These are phyloP conservation scores for Melampsora americana DNA, from an alignment of 1,284 basidiomycete species.

Conservation along the genomic window DNA sequence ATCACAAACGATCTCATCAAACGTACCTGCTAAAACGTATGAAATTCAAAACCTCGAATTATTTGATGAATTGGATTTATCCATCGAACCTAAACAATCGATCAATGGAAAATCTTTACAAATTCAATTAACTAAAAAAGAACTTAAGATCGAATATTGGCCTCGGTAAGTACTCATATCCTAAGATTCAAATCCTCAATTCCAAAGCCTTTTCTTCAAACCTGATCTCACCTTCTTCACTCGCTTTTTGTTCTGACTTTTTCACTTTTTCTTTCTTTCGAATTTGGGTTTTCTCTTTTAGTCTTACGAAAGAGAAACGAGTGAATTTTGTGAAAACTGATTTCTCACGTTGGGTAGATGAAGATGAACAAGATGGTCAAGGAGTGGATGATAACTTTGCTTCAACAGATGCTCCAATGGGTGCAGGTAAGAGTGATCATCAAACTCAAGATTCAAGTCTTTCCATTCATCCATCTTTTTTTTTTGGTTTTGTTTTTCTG, in stretches of 20 bases:
- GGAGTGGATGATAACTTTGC: conserved; percentile 36
- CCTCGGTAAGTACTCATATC: conserved; percentile 42
- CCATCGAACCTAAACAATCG: conserved; percentile 8
- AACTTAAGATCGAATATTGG: conserved; percentile 32
- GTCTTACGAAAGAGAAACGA: conserved; percentile 40
- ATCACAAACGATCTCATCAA: neutral
- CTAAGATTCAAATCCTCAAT: no score
- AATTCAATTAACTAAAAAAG: conserved; percentile 22
- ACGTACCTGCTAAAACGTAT: conserved; percentile 4
- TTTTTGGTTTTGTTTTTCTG: neutral
- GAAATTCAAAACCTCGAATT: conserved; percentile 23
- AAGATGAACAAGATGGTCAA: conserved; percentile 35
- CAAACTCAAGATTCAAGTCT: neutral
- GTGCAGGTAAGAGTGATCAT: conserved; percentile 27
- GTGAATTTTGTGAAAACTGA: conserved; percentile 43
- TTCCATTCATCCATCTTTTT: neutral
- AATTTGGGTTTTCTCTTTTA: neutral
- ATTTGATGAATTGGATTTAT: conserved; percentile 29
- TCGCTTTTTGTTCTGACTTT: neutral
- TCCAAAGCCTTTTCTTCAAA: no score
- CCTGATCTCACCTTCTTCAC: neutral
- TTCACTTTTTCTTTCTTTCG: neutral
- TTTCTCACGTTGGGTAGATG: conserved; percentile 42
- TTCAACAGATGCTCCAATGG: conserved; percentile 20
- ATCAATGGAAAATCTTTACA: conserved; percentile 33